phyloP scores from a whole-genome alignment of 139 green algal species.

The Pseudopediastrum boryanum region DNA sequence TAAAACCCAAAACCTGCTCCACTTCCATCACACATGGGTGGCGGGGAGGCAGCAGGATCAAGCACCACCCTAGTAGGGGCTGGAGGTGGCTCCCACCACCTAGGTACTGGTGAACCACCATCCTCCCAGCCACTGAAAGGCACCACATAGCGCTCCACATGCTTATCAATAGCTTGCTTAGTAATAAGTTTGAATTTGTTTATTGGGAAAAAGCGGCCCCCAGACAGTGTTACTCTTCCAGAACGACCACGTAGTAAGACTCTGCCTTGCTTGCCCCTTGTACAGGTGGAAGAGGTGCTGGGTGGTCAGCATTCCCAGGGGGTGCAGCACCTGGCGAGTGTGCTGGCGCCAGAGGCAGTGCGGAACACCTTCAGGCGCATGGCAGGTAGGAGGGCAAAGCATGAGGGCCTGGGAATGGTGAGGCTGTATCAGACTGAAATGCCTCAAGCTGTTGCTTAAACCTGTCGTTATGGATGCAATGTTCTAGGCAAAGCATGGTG shows the following conservation, averaged over 20 bases:
- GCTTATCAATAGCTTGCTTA: background rate
- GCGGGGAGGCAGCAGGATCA: no score
- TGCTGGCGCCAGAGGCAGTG: constrained; percentile 22
- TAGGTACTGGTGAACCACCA: no score
- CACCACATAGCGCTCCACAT: background rate
- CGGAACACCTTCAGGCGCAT: no score
- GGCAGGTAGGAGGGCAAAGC: no score
- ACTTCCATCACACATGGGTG: no score
- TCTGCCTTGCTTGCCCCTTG: background rate
- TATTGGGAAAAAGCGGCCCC: background rate
- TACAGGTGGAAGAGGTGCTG: constrained; percentile 49
- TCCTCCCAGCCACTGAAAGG: no score
- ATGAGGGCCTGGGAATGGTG: background rate
- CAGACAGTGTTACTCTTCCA: background rate
- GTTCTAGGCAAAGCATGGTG: background rate
- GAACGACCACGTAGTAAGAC: background rate
- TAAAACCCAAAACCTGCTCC: no score
- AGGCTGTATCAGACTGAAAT: background rate
- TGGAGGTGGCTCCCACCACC: no score
- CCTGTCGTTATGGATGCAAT: background rate
- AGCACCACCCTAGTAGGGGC: no score
- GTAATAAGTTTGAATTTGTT: background rate
- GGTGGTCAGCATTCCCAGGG: constrained; percentile 14
- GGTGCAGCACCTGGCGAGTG: background rate
- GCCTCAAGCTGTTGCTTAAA: background rate